Evolutionary conservation across 2,329 filamentous ascomycete genomes (phyloP).

Genomic region (Tolypocladium capitatum): DNA sequence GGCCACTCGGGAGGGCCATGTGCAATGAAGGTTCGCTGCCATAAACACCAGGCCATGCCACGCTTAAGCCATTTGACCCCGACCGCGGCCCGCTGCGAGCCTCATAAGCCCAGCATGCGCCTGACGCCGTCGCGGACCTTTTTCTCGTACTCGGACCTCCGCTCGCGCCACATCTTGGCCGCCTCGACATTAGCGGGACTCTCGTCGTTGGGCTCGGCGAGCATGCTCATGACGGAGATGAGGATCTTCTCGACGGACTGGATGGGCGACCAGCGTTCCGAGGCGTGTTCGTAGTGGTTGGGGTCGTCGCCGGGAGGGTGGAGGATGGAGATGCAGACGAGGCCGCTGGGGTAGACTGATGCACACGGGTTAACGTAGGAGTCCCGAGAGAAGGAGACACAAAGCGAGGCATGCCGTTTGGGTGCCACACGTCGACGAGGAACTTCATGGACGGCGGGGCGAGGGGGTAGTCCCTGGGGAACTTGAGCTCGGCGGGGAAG

Average conservation of each 20-base stretch:
- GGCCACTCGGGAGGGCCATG: not conserved
- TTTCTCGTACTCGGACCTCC: slow-evolving; percentile 69
- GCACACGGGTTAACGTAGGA: not conserved
- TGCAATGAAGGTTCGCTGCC: slow-evolving; percentile 1
- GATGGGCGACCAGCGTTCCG: slow-evolving; percentile 91
- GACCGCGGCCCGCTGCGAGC: not conserved
- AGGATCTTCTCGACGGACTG: slow-evolving; percentile 97
- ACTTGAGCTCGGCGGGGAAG: slow-evolving; percentile 88
- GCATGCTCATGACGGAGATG: slow-evolving; percentile 95
- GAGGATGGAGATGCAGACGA: slow-evolving; percentile 96
- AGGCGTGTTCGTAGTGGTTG: slow-evolving; percentile 94
- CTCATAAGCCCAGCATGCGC: slow-evolving; percentile 58
- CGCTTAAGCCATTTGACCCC: not conserved
- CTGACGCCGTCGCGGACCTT: slow-evolving; percentile 74
- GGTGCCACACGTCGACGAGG: slow-evolving; percentile 87
- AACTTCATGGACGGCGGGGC: slow-evolving; percentile 95
- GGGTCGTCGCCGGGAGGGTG: slow-evolving; percentile 94
- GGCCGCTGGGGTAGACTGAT: slow-evolving; percentile 76
- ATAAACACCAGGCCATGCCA: slow-evolving; percentile 11
- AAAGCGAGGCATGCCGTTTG: slow-evolving; percentile 54
- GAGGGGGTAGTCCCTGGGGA: slow-evolving; percentile 93
- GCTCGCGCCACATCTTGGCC: slow-evolving; percentile 89
- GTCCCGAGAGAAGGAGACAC: not conserved
- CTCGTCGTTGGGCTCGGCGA: slow-evolving; percentile 94
- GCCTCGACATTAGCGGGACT: slow-evolving; percentile 93